Evolutionary conservation across 805 yeast species (phyloP), one percentile per base, ranked within the genome.

Genomic region (Saccharomycopsis javanensis): DNA sequence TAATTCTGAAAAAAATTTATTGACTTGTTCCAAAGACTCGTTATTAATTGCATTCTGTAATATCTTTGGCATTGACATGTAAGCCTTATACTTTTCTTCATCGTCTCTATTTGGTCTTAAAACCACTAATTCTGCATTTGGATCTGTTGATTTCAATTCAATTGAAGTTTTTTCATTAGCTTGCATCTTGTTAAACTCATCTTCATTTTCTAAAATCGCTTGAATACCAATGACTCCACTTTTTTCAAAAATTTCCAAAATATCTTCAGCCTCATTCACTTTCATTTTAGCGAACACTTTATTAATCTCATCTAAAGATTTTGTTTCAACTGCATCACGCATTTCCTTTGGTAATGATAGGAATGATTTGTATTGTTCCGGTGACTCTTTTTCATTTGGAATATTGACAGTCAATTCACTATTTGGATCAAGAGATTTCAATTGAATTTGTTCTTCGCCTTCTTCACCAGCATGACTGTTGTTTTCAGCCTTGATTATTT

Each of bases 71-170:
- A 87, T 71, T 57, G 78, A 70, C 20, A 78, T 70, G 68, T 90
- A 87, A 2, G 77, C 71, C 56, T 79, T 79, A 66, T 78, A 84
- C 46, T 73, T 71, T 54, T 63, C 68, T 27, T 62, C 56, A 59
- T 75, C 79, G 53, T 79, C 70, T 54, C 79, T 81, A 20, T 68
- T 71, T 4, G 97, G 97, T 15, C 87, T 71, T 56, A 76, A 77
- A 11, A 92, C 88, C 54, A 80, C 76, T 46, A 92, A 75, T 68
- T 86, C 85, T 1, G 90, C 80, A 59, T 83, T 78, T 45, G 94
- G 96, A 70, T 92, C 98, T 57, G 90, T 78, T 0, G 96, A 82
- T 66, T 87, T 86, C 67, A 92, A 75, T 72, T 94, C 98, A 63
- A 92, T 88, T 60, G 85, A 82, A 11, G 56, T 30, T 20, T 53